phyloP scores from a whole-genome alignment of 805 yeast genomes.

The Millerozyma acaciae region DNA sequence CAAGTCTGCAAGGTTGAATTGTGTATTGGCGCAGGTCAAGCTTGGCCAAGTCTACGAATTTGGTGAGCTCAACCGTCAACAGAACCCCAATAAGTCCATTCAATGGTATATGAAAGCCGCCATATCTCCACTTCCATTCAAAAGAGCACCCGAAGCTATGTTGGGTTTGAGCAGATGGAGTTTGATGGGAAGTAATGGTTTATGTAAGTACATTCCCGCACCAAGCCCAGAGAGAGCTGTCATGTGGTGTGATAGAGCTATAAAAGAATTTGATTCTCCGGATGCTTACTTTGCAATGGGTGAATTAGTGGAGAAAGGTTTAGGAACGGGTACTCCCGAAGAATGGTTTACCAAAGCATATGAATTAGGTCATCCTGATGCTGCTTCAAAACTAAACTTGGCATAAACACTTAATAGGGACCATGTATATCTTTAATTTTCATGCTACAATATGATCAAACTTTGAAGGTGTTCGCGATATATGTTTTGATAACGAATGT shows the following conservation, averaged over 20 bases:
- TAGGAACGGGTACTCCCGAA: constrained; percentile 21
- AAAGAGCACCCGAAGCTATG: constrained; percentile 44
- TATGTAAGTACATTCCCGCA: constrained; percentile 31
- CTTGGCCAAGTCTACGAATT: constrained; percentile 40
- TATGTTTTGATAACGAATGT: no score
- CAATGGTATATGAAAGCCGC: constrained; percentile 44
- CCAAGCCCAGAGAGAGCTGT: constrained; percentile 35
- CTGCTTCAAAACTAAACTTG: constrained; percentile 19
- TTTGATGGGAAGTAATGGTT: constrained; percentile 31
- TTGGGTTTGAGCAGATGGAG: constrained; percentile 42
- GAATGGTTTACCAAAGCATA: constrained; percentile 34
- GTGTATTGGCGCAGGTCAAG: constrained; percentile 38
- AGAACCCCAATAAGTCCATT: constrained; percentile 38
- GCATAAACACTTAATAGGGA: constrained; percentile 2
- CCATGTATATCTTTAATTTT: neutral
- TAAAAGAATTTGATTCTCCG: constrained; percentile 33
- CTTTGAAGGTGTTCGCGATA: no score
- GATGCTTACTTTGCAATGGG: constrained; percentile 42
- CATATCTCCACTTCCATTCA: constrained; percentile 35
- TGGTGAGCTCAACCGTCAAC: constrained; percentile 39
- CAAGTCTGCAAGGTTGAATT: constrained; percentile 37
- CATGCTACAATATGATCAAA: no score
- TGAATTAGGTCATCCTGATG: constrained; percentile 28
- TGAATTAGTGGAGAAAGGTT: constrained; percentile 34
- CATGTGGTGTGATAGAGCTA: constrained; percentile 42